Evolutionary conservation across 768 basidiomycete genomes (phyloP), one percentile per base, ranked within the genome.

Genomic region (Xerocomellus dryophilus): DNA sequence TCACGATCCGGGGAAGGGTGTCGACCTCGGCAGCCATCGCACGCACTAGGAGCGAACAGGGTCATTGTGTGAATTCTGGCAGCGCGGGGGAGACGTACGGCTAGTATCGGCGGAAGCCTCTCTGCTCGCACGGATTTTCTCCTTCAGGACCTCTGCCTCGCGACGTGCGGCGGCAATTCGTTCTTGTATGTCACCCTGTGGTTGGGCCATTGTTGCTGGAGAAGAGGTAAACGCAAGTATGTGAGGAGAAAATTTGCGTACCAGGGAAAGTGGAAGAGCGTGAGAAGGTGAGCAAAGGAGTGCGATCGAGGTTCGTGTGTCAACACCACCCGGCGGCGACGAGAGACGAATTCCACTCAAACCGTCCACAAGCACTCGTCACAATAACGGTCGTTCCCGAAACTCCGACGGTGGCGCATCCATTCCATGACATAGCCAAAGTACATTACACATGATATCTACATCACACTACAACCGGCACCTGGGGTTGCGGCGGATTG

Each of bases 1-100:
- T 95, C 36, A 96, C 88, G 67, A 99, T 93, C 56, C 96, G 90
- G 40, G 96, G 96, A 47, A 99, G 81, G 17, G 93, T 87, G 61
- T 97, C 94, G 39, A 98, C 90, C 69, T 99, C 97, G 39, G 88
- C 87, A 23, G 96, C 93, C 93, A 98, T 97, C n/a, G 93, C 93
- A 47, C 94, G 90, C 66, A 99, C 96, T 99, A 27, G 29, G 31
- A 47, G 49, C 23, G 43, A 50, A 42, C 32, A 43, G 55, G 50
- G 60, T 68, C 45, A 65, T 61, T 46, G 43, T 5, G 42, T 42
- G 49, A 29, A n/a, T 46, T 31, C 34, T 57, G 29, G 27, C 15
- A 47, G 35, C 49, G 38, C 43, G 36, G 48, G 35, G 53, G 29
- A 47, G 3, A 86, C 94, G 75, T 69, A 99, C 96, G 76, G 68